Base-by-base conservation (phyloP, 1,284 basidiomycete genomes). In the Ustilago loliicola region DNA sequence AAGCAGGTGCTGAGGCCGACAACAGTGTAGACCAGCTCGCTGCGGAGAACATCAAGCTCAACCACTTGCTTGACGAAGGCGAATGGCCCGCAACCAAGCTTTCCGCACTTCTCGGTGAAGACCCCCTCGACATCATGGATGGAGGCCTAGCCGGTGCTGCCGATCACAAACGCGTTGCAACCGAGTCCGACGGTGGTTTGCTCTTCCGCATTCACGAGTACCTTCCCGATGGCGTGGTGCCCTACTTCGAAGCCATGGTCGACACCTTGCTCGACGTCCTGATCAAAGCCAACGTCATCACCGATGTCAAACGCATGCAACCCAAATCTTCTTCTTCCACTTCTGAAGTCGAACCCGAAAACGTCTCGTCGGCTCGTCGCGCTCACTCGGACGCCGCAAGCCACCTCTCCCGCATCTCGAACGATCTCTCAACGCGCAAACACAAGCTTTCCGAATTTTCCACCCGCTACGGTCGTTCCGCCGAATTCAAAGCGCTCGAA, bases 401-500 rank as follows among this genome's bases (percentile, higher is more conserved):
- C 7, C 54, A 63, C 15, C 51, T 82, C 34, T 57, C 72, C 5
- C 61, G 68, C 38, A 90, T 91, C 0, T 90, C 93, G 80, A 87
- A 87, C 55, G 88, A 83, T 10, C 77, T 88, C 4, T 63, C 89
- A 52, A 87, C 89, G 52, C 87, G 89, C 23, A 89, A 92, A 50
- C 83, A 77, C 21, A 80, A 81, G 10, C 75, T 93, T n/a, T 85
- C 83, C 1, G 90, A 91, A 80, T 88, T 91, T 67, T 86, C 89
- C 10, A 86, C 90, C 27, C 90, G 90, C 67, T 98, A 92, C 83
- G 96, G 96, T 9, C 87, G 88, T 0, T 90, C 94, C 36, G 94
- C 93, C 67, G 95, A 98, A 88, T 99, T 95, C 93, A 96, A 96
- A 89, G 95, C 96, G 87, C 90, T 99, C 13, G 93, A 97, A 40